A percentile compares a stretch with the other conserved stretches of the same genome.
These are phyloP conservation scores for Metschnikowia picachoensis DNA, from an alignment of 805 yeast species.

Conservation along the genomic window DNA sequence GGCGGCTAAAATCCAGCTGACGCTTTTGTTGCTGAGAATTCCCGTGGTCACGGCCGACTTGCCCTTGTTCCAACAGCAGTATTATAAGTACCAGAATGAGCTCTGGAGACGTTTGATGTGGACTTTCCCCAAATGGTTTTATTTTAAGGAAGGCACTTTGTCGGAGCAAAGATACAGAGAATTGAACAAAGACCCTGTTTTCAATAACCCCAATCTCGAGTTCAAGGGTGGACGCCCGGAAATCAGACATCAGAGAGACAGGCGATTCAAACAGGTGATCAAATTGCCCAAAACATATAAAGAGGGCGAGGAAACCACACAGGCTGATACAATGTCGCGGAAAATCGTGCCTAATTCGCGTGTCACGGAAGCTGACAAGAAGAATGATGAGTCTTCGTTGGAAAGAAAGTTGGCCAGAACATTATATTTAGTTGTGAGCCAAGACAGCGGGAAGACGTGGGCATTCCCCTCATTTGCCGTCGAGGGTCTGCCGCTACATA, in stretches of 20 bases:
- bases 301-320: constrained; percentile 18
- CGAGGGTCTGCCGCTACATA: constrained; percentile 53
- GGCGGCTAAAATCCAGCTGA: constrained; percentile 32
- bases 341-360: constrained; percentile 70
- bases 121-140: constrained; percentile 94
- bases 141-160: constrained; percentile 84
- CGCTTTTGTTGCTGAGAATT: constrained; percentile 67
- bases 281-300: constrained; percentile 66
- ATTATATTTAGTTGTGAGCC: constrained; percentile 66
- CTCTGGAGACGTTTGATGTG: constrained; percentile 90
- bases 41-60: constrained; percentile 83
- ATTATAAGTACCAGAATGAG: constrained; percentile 79
- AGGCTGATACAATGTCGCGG: constrained; percentile 54
- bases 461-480: constrained; percentile 67
- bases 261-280: constrained; percentile 75
- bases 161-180: constrained; percentile 76
- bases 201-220: constrained; percentile 69
- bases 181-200: constrained; percentile 72
- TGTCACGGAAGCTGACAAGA: constrained; percentile 69
- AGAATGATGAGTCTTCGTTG: constrained; percentile 59
- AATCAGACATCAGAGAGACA: constrained; percentile 82
- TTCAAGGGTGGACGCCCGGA: constrained; percentile 85
- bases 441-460: constrained; percentile 49
- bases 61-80: constrained; percentile 66
- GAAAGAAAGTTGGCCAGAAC: constrained; percentile 80